Evolutionary conservation across 192 early-diverging fungal genomes (phyloP).

Genomic region (Phycomyces blakesleeanus): DNA sequence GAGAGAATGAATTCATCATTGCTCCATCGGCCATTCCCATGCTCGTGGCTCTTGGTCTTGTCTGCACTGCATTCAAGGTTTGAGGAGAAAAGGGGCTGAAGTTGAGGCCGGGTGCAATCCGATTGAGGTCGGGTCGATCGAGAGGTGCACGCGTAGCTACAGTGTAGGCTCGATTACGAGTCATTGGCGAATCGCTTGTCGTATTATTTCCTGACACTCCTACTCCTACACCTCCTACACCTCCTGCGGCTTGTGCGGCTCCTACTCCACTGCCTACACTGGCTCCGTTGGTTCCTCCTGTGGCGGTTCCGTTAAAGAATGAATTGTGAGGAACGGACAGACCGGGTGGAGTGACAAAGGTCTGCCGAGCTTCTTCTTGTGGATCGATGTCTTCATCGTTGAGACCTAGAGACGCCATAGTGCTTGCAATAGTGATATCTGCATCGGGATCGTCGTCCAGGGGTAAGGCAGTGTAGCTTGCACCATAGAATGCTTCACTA

Average conservation of each 20-base stretch:
- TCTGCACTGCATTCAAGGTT: constrained; percentile 9
- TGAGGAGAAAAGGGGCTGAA: constrained; percentile 16
- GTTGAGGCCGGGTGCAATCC: constrained; percentile 2
- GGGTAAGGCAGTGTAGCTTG: constrained; percentile 8
- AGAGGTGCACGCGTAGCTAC: constrained; percentile 4
- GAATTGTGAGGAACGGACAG: background rate
- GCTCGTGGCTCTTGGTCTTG: constrained; percentile 24
- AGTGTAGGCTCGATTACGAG: constrained; percentile 19
- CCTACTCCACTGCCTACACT: too few species aligned
- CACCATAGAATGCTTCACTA: background rate
- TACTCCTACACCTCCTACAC: too few species aligned
- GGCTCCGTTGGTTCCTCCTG: background rate
- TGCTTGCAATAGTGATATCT: constrained; percentile 22
- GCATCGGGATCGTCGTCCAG: constrained; percentile 16
- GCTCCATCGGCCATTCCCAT: constrained; percentile 23
- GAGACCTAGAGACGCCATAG: constrained; percentile 28
- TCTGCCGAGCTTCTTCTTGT: constrained; percentile 1
- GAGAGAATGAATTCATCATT: constrained; percentile 13
- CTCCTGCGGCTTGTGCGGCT: too few species aligned
- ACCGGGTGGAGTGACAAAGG: background rate
- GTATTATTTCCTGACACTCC: too few species aligned
- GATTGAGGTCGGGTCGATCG: constrained; percentile 3
- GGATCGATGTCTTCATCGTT: constrained; percentile 18
- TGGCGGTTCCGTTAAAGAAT: background rate
- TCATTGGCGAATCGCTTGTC: background rate